Conservation (phyloP, 2,329 filamentous ascomycete species). For the Fusarium denticulatum region DNA sequence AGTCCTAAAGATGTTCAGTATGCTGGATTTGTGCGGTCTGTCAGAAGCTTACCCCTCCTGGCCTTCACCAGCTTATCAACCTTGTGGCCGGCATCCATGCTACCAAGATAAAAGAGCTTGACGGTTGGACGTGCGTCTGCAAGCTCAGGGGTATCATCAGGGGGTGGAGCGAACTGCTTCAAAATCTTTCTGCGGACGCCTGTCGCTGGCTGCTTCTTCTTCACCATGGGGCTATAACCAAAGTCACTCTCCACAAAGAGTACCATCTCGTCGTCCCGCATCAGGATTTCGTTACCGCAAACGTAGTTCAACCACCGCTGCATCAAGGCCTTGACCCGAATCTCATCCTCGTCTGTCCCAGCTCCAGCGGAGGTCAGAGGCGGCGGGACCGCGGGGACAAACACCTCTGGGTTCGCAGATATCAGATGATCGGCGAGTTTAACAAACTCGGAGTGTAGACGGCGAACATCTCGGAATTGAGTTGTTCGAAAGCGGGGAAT, state of each 20-base stretch:
- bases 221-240: conserved; percentile 94
- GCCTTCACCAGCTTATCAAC: conserved; percentile 94
- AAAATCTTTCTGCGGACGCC: conserved; percentile 94
- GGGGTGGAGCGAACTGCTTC: conserved; percentile 97
- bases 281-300: conserved; percentile 89
- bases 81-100: conserved; percentile 98
- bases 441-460: conserved; percentile 93
- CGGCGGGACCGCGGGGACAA: conserved; percentile 95
- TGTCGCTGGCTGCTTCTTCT: conserved; percentile 96
- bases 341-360: conserved; percentile 95
- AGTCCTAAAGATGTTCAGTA: conserved; percentile 69
- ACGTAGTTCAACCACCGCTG: conserved; percentile 97
- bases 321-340: conserved; percentile 85
- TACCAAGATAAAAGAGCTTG: conserved; percentile 93
- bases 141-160: conserved; percentile 95
- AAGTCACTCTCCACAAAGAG: conserved; percentile 99
- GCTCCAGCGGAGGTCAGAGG: conserved; percentile 93
- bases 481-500: conserved; percentile 98
- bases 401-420: conserved; percentile 94
- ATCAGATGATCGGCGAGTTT: conserved; percentile 97
- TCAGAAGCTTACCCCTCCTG: conserved; percentile 74
- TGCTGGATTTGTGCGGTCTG: neutral
- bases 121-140: conserved; percentile 89
- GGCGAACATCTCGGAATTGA: conserved; percentile 96
- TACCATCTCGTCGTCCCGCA: conserved; percentile 95